Base-by-base conservation (phyloP, 805 yeast genomes). In the Ogataea henricii region DNA sequence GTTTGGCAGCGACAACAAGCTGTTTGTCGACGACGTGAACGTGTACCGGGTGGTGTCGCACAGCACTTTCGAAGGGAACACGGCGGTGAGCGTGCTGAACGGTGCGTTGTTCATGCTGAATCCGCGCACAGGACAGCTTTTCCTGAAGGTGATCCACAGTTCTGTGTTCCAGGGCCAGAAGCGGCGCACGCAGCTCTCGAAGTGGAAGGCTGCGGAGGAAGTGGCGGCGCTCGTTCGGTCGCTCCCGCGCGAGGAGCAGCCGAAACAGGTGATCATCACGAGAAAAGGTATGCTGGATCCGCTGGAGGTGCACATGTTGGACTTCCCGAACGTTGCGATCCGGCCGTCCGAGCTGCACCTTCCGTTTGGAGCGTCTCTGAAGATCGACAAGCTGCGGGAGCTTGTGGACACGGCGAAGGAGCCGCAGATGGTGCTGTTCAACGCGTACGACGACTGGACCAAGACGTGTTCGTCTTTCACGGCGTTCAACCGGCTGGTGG, bases 171-270 rank as follows among this genome's bases (percentile, higher is more conserved):
- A 96, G 3, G 99, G 99, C 16, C 98, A 94, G 66, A 91, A 89
- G 60, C 85, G 97, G 58, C 75, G 92, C 51, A 85, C 94, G 23
- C 97, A 94, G 62, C 70, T 94, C 54, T 91, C 98, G 1, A 94
- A 94, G 64, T 94, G 99, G 99, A 94, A 92, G 65, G 84, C 98
- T 1, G 98, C 99, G 0, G 99, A 94, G 68, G 98, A 92, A 66
- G 96, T 89, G 18, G 92, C 97, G 13, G 96, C 96, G 0, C 71
- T 94, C 54, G 78, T 94, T 16, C 76, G 97, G 36, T 88, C 97
- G 0, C 69, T 94, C 45, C 97, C 97, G 0, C 76, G 82, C 46
- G 97, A 92, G 59, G 97, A 94, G 67, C 97, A 90, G 60, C 99
- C 99, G 2, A 87, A 87, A 59, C 96, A 91, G 66, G 71, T 94